phyloP scores from a whole-genome alignment of 257 asterid genomes.

The Verbena officinalis region DNA sequence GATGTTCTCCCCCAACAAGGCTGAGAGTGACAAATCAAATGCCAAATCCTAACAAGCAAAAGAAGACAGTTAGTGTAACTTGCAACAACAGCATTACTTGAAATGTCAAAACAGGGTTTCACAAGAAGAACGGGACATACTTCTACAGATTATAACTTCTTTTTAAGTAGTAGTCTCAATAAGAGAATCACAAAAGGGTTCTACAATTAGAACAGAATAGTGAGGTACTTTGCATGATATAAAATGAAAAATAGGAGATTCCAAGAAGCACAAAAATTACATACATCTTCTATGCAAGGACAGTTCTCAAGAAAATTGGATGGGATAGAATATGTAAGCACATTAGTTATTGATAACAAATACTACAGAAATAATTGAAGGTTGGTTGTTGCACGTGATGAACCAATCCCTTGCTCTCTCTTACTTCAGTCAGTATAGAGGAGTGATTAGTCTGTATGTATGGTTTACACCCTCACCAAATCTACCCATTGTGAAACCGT shows the following conservation, averaged over 20 bases:
- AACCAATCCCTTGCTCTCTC: background rate
- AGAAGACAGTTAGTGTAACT: constrained; percentile 18
- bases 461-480: background rate
- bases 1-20: constrained; percentile 94
- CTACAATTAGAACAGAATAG: constrained; percentile 16
- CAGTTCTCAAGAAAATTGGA: too few relatives aligned
- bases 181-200: too few relatives aligned
- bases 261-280: constrained; percentile 9
- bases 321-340: constrained; percentile 13
- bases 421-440: constrained; percentile 6
- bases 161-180: constrained; percentile 2
- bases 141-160: background rate
- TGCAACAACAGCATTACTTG: background rate
- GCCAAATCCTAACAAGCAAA: constrained; percentile 75
- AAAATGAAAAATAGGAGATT: background rate
- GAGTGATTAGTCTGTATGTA: too few relatives aligned
- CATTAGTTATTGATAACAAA: background rate
- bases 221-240: constrained; percentile 7
- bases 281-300: background rate
- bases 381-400: background rate
- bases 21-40: constrained; percentile 87
- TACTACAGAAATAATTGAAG: background rate
- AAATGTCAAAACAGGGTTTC: background rate
- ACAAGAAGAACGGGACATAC: too few relatives aligned
- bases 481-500: background rate